Conservation (phyloP, 495 filamentous ascomycete genomes). For the Xanthoparmelia taractica region DNA sequence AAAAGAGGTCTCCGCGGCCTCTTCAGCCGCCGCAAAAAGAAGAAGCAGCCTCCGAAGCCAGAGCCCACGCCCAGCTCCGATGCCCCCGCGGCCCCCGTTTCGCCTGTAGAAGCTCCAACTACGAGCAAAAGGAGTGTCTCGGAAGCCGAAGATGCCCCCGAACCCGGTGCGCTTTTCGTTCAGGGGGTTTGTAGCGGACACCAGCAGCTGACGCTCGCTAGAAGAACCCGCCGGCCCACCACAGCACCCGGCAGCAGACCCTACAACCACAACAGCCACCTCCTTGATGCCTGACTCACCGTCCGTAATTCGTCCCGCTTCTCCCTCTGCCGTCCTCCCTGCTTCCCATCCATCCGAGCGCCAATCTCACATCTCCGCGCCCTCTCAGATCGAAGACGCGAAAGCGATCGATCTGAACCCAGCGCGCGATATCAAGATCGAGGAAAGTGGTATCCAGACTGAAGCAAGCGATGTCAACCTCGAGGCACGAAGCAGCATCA, state of each 20-base stretch:
- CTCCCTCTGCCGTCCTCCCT: background rate
- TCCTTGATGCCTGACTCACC: too few species aligned
- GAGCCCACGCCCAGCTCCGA: conserved; percentile 1
- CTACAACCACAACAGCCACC: background rate
- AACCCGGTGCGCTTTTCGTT: background rate
- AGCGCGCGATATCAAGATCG: background rate
- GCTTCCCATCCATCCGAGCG: background rate
- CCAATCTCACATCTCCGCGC: conserved; percentile 7
- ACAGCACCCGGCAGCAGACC: background rate
- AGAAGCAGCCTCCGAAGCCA: conserved; percentile 12
- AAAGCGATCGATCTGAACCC: conserved; percentile 11
- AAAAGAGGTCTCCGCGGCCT: conserved; percentile 23
- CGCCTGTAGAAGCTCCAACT: conserved; percentile 8
- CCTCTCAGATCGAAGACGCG: conserved; percentile 10
- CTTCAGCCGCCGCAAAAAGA: conserved; percentile 22
- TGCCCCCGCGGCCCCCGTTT: conserved; percentile 2
- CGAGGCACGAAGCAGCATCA: background rate
- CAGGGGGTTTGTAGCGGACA: too few species aligned
- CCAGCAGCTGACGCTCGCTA: background rate
- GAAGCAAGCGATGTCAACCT: background rate
- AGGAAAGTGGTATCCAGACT: background rate
- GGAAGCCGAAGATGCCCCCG: background rate
- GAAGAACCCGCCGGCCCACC: background rate
- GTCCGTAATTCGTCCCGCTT: background rate
- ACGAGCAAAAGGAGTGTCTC: conserved; percentile 1